A percentile compares a stretch with the other conserved stretches of the same genome.
These are phyloP conservation scores for Juglanconis oblonga DNA, from an alignment of 2,329 filamentous ascomycete species.

Conservation along the genomic window DNA sequence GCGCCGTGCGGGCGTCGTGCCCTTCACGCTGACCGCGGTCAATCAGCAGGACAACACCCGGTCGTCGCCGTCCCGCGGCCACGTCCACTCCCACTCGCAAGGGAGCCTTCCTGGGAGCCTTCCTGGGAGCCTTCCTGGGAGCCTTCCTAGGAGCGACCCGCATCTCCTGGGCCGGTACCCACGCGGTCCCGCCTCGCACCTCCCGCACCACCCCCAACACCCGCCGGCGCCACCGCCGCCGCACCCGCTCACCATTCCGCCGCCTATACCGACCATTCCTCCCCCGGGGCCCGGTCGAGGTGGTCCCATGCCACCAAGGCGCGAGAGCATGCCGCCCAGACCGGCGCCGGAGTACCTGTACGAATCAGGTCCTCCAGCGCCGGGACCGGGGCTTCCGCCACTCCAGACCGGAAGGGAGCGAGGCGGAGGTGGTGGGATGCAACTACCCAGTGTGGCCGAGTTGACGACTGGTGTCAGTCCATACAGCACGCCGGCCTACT, in stretches of 20 bases:
- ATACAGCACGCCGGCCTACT: conserved; percentile 57
- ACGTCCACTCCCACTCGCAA: conserved; percentile 47
- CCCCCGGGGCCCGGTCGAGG: conserved; percentile 32
- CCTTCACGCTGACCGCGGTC: conserved; percentile 68
- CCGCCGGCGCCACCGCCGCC: not conserved
- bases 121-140: too few relatives aligned
- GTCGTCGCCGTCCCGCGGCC: conserved; percentile 22
- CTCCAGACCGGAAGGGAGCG: conserved; percentile 38
- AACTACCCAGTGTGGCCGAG: conserved; percentile 59
- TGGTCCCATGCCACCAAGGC: conserved; percentile 34
- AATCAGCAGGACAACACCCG: conserved; percentile 40
- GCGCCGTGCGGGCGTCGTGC: conserved; percentile 80
- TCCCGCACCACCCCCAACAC: conserved; percentile 3
- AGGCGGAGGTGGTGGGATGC: conserved; percentile 37
- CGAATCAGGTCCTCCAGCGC: conserved; percentile 23
- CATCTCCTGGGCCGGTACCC: conserved; percentile 13
- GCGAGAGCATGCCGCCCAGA: conserved; percentile 38
- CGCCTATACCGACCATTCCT: conserved; percentile 16
- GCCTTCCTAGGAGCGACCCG: conserved; percentile 34
- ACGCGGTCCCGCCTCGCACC: not conserved
- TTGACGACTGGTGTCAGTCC: conserved; percentile 62
- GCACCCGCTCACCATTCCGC: conserved; percentile 20
- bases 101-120: conserved; percentile 40
- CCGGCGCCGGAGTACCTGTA: conserved; percentile 32
- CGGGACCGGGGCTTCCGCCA: conserved; percentile 48